Percentiles rank a stretch among this genome's conserved stretches.
Conservation (phyloP, 495 filamentous ascomycete genomes). For the Neurospora sp. region DNA sequence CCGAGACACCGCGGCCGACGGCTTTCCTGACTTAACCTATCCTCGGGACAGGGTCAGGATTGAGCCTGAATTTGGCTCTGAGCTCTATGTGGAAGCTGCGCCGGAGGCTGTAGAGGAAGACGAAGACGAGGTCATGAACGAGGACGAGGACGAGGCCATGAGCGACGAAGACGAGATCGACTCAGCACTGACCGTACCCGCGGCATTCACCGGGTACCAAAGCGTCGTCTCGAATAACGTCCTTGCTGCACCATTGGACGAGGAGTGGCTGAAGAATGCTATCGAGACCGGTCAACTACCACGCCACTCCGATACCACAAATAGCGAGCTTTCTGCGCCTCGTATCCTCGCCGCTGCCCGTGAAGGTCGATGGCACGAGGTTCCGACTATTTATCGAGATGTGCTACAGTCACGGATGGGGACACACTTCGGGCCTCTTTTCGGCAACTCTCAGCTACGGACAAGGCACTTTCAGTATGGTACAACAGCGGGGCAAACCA, state of each 20-base stretch:
- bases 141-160: constrained; percentile 40
- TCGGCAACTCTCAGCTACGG: neutral
- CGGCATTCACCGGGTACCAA: neutral
- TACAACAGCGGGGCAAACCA: neutral
- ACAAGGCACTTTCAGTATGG: neutral
- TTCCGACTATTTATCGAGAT: constrained; percentile 21
- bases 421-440: neutral
- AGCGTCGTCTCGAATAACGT: neutral
- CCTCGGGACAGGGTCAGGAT: constrained; percentile 34
- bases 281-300: constrained; percentile 50
- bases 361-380: constrained; percentile 41
- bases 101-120: constrained; percentile 6
- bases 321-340: constrained; percentile 25
- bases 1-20: constrained; percentile 67
- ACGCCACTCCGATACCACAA: constrained; percentile 26
- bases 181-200: constrained; percentile 20
- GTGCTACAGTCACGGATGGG: neutral
- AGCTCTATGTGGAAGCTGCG: neutral
- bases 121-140: constrained; percentile 20
- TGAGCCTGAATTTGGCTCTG: constrained; percentile 14
- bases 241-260: constrained; percentile 35
- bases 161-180: constrained; percentile 48
- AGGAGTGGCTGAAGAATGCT: constrained; percentile 77
- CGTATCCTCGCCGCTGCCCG: constrained; percentile 35
- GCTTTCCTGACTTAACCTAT: constrained; percentile 45